Evolutionary conservation across 1,284 basidiomycete genomes (phyloP).

Genomic region (Ceratorhiza oryzae-sativae): DNA sequence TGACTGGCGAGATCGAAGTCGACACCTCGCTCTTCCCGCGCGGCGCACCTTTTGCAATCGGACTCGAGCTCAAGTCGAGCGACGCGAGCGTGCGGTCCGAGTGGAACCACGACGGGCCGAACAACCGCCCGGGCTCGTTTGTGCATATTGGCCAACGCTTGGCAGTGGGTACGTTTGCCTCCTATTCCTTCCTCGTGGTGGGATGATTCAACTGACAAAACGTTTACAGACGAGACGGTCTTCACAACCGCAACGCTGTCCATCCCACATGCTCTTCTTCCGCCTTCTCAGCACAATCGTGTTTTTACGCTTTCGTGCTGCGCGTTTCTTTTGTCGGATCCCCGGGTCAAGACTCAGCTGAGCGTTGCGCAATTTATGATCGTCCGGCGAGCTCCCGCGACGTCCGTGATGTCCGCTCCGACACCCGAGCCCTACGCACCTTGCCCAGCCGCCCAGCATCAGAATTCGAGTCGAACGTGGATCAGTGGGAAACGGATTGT

Average conservation of each 20-base stretch:
- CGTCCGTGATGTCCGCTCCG: neutral
- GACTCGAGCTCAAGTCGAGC: slow-evolving; percentile 28
- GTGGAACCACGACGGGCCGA: slow-evolving; percentile 43
- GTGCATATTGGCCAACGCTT: slow-evolving; percentile 41
- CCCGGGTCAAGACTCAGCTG: slow-evolving; percentile 25
- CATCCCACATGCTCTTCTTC: slow-evolving; percentile 16
- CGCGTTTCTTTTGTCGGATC: slow-evolving; percentile 22
- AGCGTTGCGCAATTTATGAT: slow-evolving; percentile 27
- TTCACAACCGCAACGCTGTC: slow-evolving; percentile 12
- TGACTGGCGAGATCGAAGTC: slow-evolving; percentile 43
- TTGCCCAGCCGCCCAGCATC: neutral
- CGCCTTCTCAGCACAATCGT: slow-evolving; percentile 23
- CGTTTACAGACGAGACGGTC: slow-evolving; percentile 23
- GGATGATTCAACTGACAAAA: neutral
- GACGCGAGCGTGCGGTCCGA: slow-evolving; percentile 28
- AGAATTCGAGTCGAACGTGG: slow-evolving; percentile 11
- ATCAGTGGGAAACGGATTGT: slow-evolving; percentile 1
- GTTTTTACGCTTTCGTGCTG: slow-evolving; percentile 34
- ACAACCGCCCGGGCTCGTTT: slow-evolving; percentile 40
- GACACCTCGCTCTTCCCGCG: slow-evolving; percentile 40
- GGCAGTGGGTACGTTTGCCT: slow-evolving; percentile 30
- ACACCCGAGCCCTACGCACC: neutral
- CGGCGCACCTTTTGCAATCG: slow-evolving; percentile 40
- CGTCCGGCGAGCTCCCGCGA: slow-evolving; percentile 22
- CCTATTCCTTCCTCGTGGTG: neutral